Percentiles rank a stretch among this genome's conserved stretches.
These are phyloP conservation scores for Naumovozyma castellii DNA, from an alignment of 805 yeast genomes.

Conservation along the genomic window DNA sequence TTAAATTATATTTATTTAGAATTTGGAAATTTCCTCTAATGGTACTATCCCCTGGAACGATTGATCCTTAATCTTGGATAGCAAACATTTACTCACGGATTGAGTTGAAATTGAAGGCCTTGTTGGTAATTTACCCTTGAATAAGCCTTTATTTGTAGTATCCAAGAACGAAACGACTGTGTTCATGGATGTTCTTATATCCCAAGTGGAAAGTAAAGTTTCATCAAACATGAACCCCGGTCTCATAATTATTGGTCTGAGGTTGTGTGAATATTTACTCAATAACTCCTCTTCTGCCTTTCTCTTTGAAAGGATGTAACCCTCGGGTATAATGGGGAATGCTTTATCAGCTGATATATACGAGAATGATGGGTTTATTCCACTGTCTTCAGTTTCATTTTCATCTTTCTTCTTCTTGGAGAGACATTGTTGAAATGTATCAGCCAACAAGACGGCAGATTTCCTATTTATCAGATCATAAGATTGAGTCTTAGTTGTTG, in stretches of 20 bases:
- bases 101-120: slow-evolving; percentile 63
- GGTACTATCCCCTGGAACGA: slow-evolving; percentile 48
- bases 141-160: slow-evolving; percentile 35
- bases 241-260: slow-evolving; percentile 57
- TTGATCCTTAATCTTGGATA: slow-evolving; percentile 44
- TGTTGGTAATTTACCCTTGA: slow-evolving; percentile 33
- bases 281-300: slow-evolving; percentile 57
- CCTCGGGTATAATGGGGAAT: slow-evolving; percentile 57
- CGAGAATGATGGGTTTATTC: slow-evolving; percentile 43
- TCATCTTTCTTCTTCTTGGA: slow-evolving; percentile 4
- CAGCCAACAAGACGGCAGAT: slow-evolving; percentile 58
- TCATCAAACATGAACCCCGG: slow-evolving; percentile 82
- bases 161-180: slow-evolving; percentile 31
- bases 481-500: slow-evolving; percentile 27
- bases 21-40: slow-evolving; percentile 38
- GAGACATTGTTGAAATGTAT: slow-evolving; percentile 33
- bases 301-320: slow-evolving; percentile 67
- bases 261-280: slow-evolving; percentile 29
- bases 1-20: not conserved
- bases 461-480: slow-evolving; percentile 61
- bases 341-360: slow-evolving; percentile 76
- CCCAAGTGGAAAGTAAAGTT: not conserved
- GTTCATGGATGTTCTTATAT: slow-evolving; percentile 2
- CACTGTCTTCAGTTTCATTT: not conserved
- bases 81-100: slow-evolving; percentile 50